phyloP scores from a whole-genome alignment of 352 stramenopile species.

The Pythium biforme region DNA sequence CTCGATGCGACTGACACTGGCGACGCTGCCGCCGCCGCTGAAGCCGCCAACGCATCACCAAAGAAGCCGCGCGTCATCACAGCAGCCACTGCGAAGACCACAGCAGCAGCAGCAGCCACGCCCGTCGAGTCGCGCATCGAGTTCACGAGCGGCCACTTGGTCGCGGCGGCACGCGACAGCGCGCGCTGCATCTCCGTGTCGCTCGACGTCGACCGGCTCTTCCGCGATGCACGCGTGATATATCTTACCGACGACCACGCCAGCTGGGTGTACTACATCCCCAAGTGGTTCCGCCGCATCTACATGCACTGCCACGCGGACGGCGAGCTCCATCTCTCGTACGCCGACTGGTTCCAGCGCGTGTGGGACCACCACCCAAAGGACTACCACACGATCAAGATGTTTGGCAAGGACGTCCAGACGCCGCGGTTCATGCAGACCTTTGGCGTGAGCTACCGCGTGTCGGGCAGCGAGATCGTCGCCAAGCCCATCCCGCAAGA shows the following conservation, averaged over 20 bases:
- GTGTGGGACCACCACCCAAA: slow-evolving; percentile 66
- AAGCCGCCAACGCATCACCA: neutral
- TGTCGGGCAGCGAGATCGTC: slow-evolving; percentile 51
- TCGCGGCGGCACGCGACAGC: slow-evolving; percentile 17
- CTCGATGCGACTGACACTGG: neutral
- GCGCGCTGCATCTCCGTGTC: slow-evolving; percentile 25
- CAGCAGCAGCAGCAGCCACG: neutral
- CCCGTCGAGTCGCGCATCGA: slow-evolving; percentile 16
- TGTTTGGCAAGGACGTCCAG: slow-evolving; percentile 60
- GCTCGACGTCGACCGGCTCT: slow-evolving; percentile 26
- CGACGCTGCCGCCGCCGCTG: neutral
- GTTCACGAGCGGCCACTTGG: slow-evolving; percentile 20
- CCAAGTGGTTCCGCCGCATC: slow-evolving; percentile 51
- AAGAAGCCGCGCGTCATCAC: slow-evolving; percentile 7
- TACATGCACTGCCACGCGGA: slow-evolving; percentile 28
- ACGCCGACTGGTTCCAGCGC: slow-evolving; percentile 29
- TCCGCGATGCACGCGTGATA: slow-evolving; percentile 26
- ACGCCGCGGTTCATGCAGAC: slow-evolving; percentile 70
- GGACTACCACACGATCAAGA: slow-evolving; percentile 56
- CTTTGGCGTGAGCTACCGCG: slow-evolving; percentile 53
- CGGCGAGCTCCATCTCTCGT: slow-evolving; percentile 14
- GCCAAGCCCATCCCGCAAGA: slow-evolving; percentile 41
- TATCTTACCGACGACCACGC: slow-evolving; percentile 30
- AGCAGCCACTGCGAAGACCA: neutral
- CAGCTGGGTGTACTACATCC: slow-evolving; percentile 68